Percentiles rank a stretch among this genome's conserved stretches.
Conservation (phyloP, 2,329 filamentous ascomycete species). For the Talaromyces sp. region DNA sequence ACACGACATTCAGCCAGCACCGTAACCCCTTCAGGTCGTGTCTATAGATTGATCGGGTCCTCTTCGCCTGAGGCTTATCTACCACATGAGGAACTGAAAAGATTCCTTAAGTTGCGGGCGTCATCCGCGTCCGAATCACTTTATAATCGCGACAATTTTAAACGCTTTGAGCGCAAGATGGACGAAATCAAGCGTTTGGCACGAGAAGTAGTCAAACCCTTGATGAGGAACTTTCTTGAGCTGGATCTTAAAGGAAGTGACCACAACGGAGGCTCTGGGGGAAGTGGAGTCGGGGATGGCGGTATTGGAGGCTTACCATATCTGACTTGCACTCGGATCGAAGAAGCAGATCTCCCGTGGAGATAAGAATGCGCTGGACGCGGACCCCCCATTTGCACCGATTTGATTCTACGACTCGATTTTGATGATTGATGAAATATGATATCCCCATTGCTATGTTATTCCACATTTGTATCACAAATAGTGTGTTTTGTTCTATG, state of each 20-base stretch:
- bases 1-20: constrained; percentile 17
- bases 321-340: constrained; percentile 62
- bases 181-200: constrained; percentile 86
- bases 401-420: constrained; percentile 5
- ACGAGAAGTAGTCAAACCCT: constrained; percentile 73
- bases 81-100: constrained; percentile 80
- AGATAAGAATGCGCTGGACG: constrained; percentile 30
- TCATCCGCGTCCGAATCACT: constrained; percentile 53
- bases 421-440: constrained; percentile 20
- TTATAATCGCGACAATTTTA: constrained; percentile 81
- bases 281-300: constrained; percentile 32
- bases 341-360: constrained; percentile 63
- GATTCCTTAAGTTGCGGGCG: constrained; percentile 77
- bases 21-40: constrained; percentile 54
- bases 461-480: not conserved
- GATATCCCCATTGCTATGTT: constrained; percentile 17
- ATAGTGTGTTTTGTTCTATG: not conserved
- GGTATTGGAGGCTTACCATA: constrained; percentile 53
- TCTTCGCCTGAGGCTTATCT: constrained; percentile 63
- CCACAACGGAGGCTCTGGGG: constrained; percentile 19
- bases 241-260: constrained; percentile 59
- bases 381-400: not conserved
- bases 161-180: constrained; percentile 78
- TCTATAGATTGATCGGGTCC: constrained; percentile 73
- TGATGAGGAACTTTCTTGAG: constrained; percentile 82